Evolutionary conservation across 192 early-diverging fungal species (phyloP), one percentile per base, ranked within the genome.

Genomic region (Backusella mclennaniae): DNA sequence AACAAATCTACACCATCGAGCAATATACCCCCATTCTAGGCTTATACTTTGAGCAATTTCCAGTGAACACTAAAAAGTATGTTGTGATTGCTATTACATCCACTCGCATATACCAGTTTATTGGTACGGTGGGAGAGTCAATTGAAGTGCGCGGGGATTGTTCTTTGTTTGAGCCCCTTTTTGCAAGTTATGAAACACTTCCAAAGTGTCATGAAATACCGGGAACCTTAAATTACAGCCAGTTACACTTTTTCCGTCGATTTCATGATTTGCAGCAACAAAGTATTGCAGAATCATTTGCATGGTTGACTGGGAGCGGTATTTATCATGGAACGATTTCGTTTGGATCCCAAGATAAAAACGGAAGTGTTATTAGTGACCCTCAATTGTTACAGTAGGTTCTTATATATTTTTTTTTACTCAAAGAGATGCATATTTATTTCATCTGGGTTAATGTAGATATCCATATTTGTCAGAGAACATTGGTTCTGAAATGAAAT

Each of bases 301-400:
- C 93, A 3, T 99, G 97, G 97, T 76, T 96, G 71, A 97, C 96
- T 8, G 90, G 86, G 1, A 89, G 94, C 69, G 97, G 97, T 68
- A 89, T 98, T 7, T 97, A 95, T 77, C 91, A 92, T 78, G 96
- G 97, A 39, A 88, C 88, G 33, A 85, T 98, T 11, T 87, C 87
- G 1, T 95, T 95, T 84, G 93, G 91, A 3, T 89, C 89, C 1
- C 92, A 94, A 80, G 85, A 86, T 72, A 39, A 84, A 46, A 90
- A 93, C 21, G 95, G 96, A 70, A 92, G 93, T 76, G 90, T 97
- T 4, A 89, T 96, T 9, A 89, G 91, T 49, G 92, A 93, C 52
- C 90, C 96, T 5, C 89, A 93, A 66, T 80, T 98, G 1, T 86
- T 97, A 42, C 96, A 94, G 79, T 98, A 86, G 69, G 87, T 75